Evolutionary conservation across 805 yeast species (phyloP).

Genomic region (Candida krabiensis): DNA sequence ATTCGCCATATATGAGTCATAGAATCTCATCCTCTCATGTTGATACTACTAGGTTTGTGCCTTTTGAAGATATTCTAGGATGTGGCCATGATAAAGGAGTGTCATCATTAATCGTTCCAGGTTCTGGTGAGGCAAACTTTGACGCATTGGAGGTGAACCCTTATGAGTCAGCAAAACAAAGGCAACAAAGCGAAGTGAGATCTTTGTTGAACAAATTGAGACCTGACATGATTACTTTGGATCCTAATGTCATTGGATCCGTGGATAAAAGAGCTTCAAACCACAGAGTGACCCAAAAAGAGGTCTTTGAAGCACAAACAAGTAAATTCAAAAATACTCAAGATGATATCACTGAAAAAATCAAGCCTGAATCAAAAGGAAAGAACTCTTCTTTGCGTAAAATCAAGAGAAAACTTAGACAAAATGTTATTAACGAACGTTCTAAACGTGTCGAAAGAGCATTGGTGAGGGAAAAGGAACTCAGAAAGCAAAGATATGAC

Average conservation of each 20-base stretch:
- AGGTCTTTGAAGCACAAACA: slow-evolving; percentile 44
- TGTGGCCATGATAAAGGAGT: slow-evolving; percentile 80
- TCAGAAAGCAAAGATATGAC: slow-evolving; percentile 54
- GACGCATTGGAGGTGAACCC: slow-evolving; percentile 95
- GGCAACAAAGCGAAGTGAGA: slow-evolving; percentile 91
- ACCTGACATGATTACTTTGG: slow-evolving; percentile 90
- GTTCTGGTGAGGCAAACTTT: slow-evolving; percentile 96
- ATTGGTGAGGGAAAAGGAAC: slow-evolving; percentile 69
- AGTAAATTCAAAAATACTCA: slow-evolving; percentile 38
- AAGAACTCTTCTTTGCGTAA: slow-evolving; percentile 83
- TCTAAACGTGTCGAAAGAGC: slow-evolving; percentile 74
- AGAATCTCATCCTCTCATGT: slow-evolving; percentile 75
- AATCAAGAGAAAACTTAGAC: slow-evolving; percentile 77
- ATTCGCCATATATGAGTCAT: slow-evolving; percentile 91
- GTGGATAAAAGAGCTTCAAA: slow-evolving; percentile 70
- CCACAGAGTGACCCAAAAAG: slow-evolving; percentile 63
- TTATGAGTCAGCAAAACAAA: slow-evolving; percentile 84
- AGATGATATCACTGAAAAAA: slow-evolving; percentile 50
- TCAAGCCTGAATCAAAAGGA: slow-evolving; percentile 70
- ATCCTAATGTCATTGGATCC: slow-evolving; percentile 83
- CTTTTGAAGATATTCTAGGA: slow-evolving; percentile 95
- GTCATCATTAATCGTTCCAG: slow-evolving; percentile 88
- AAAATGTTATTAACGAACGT: slow-evolving; percentile 84
- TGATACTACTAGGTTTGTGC: slow-evolving; percentile 72
- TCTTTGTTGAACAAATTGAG: slow-evolving; percentile 80